These are phyloP conservation scores for Paramecium tetraurelia DNA, from an alignment of 73 alveolate genomes.

Conservation along the genomic window DNA sequence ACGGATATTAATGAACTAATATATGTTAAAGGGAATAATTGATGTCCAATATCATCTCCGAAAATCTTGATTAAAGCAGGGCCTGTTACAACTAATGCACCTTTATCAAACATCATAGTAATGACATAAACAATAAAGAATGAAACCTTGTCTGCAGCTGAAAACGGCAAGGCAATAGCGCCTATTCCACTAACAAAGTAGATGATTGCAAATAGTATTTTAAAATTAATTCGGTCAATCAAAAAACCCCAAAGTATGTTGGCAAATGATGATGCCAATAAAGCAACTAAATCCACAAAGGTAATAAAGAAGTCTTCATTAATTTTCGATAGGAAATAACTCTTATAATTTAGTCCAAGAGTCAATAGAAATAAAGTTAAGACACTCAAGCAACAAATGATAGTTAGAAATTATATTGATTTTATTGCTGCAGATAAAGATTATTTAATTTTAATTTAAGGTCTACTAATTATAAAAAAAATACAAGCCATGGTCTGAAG, in stretches of 20 bases:
- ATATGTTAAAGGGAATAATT: slow-evolving; percentile 32
- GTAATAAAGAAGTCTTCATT: slow-evolving; percentile 21
- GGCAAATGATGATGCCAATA: neutral
- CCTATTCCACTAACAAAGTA: neutral
- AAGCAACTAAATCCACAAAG: slow-evolving; percentile 31
- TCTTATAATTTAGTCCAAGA: slow-evolving; percentile 27
- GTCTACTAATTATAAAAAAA: neutral
- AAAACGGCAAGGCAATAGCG: neutral
- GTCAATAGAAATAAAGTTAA: neutral
- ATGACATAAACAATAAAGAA: neutral
- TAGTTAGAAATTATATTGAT: neutral
- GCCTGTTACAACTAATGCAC: slow-evolving; percentile 15
- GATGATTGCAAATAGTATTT: neutral
- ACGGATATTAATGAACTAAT: neutral
- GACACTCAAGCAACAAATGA: neutral
- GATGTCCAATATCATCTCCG: slow-evolving; percentile 41
- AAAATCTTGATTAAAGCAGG: slow-evolving; percentile 20
- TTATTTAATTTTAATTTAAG: neutral
- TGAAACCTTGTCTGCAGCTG: neutral
- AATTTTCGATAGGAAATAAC: slow-evolving; percentile 1
- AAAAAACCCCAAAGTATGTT: slow-evolving; percentile 25
- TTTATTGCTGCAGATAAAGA: neutral
- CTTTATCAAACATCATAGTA: slow-evolving; percentile 31
- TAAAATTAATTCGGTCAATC: neutral
- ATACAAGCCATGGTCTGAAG: slow-evolving; percentile 14